A percentile compares a stretch with the other conserved stretches of the same genome.
Conservation (phyloP, 2,329 filamentous ascomycete species). For the Myriosclerotinia scirpicola region DNA sequence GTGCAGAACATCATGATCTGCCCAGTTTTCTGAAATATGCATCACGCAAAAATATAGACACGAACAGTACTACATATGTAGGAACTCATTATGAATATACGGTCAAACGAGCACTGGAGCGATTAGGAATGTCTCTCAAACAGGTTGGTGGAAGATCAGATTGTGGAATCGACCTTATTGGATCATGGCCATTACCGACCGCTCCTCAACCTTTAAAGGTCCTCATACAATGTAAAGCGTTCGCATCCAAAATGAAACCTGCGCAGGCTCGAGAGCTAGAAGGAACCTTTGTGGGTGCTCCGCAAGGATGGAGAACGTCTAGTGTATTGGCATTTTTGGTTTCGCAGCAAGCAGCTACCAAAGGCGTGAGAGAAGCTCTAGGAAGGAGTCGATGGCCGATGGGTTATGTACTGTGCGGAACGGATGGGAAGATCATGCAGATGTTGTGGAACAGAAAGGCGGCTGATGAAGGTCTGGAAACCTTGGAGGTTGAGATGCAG, state of each 20-base stretch:
- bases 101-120: slow-evolving; percentile 54
- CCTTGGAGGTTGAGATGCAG: slow-evolving; percentile 53
- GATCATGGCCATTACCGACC: slow-evolving; percentile 63
- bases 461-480: slow-evolving; percentile 61
- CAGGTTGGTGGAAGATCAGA: slow-evolving; percentile 68
- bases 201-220: slow-evolving; percentile 46
- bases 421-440: slow-evolving; percentile 60
- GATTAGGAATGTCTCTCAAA: slow-evolving; percentile 62
- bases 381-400: slow-evolving; percentile 67
- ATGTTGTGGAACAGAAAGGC: slow-evolving; percentile 72
- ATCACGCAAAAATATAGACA: slow-evolving; percentile 52
- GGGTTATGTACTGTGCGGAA: slow-evolving; percentile 64
- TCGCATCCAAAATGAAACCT: slow-evolving; percentile 53
- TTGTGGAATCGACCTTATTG: slow-evolving; percentile 72
- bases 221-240: slow-evolving; percentile 69
- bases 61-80: slow-evolving; percentile 59
- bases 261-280: slow-evolving; percentile 71
- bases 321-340: slow-evolving; percentile 71
- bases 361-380: slow-evolving; percentile 73
- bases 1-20: slow-evolving; percentile 60
- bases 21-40: slow-evolving; percentile 66
- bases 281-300: slow-evolving; percentile 73
- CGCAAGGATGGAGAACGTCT: slow-evolving; percentile 63
- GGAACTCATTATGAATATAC: slow-evolving; percentile 80
- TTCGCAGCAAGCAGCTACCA: slow-evolving; percentile 68